A percentile compares a stretch with the other conserved stretches of the same genome.
These are phyloP conservation scores for Fusarium multiceps DNA, from an alignment of 2,329 filamentous ascomycete species.

Conservation along the genomic window DNA sequence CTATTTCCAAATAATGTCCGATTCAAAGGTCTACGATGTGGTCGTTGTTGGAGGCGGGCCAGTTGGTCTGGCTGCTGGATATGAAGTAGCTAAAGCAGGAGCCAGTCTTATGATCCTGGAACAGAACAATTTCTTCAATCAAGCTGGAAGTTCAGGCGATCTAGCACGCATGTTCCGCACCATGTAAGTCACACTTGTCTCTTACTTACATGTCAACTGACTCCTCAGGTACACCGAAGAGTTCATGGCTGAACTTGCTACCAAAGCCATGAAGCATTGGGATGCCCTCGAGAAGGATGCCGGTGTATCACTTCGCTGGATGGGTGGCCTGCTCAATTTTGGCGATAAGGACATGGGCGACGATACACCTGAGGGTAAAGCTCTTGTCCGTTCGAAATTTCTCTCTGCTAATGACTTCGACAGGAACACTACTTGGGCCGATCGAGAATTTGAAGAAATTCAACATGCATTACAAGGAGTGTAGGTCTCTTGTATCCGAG, in stretches of 20 bases:
- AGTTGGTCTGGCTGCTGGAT: slow-evolving; percentile 26
- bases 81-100: slow-evolving; percentile 28
- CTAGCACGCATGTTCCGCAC: slow-evolving; percentile 31
- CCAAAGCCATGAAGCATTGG: slow-evolving; percentile 23
- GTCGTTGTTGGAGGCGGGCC: slow-evolving; percentile 25
- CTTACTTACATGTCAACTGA: background rate
- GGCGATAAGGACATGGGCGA: slow-evolving; percentile 12
- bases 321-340: slow-evolving; percentile 36
- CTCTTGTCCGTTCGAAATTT: accelerated
- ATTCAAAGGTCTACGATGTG: slow-evolving; percentile 14
- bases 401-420: accelerated
- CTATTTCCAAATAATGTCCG: background rate
- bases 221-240: slow-evolving; percentile 24
- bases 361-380: slow-evolving; percentile 16
- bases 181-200: background rate
- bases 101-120: slow-evolving; percentile 23
- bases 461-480: slow-evolving; percentile 10
- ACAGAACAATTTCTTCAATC: slow-evolving; percentile 32
- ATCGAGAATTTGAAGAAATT: slow-evolving; percentile 8
- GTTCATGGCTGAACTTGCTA: slow-evolving; percentile 28
- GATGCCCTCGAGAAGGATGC: slow-evolving; percentile 30
- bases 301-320: slow-evolving; percentile 25
- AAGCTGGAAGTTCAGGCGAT: slow-evolving; percentile 25
- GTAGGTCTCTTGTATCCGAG: background rate
- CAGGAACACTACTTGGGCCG: slow-evolving; percentile 5